These are phyloP conservation scores for Trypanosoma melophagium DNA, from an alignment of 208 protist species.

Conservation along the genomic window DNA sequence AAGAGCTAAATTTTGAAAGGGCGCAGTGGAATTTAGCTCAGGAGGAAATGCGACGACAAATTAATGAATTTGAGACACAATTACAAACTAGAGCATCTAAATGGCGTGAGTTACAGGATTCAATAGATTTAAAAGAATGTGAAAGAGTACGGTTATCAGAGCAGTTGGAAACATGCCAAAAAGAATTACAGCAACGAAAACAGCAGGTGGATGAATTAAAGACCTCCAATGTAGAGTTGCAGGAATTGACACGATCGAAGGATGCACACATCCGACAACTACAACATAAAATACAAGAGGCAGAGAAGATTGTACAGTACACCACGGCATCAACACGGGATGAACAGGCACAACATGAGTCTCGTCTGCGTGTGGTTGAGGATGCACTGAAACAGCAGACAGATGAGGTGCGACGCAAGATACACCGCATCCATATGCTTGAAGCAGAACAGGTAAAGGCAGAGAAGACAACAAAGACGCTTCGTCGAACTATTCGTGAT, in stretches of 20 bases:
- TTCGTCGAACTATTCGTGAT: constrained; percentile 7
- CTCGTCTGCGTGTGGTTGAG: constrained; percentile 31
- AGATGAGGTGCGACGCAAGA: constrained; percentile 54
- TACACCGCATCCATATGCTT: constrained; percentile 41
- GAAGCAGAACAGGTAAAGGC: constrained; percentile 42
- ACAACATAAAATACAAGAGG: constrained; percentile 18
- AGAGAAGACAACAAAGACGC: constrained; percentile 1
- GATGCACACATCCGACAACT: constrained; percentile 12
- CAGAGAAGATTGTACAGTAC: background rate
- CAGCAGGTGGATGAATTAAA: constrained; percentile 6
- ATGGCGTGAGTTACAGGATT: constrained; percentile 24
- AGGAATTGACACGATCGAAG: constrained; percentile 8
- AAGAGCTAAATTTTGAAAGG: constrained; percentile 30
- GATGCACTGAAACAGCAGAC: constrained; percentile 53
- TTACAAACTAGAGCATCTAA: constrained; percentile 9
- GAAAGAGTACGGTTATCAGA: constrained; percentile 31
- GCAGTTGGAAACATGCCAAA: constrained; percentile 22
- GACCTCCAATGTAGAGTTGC: background rate
- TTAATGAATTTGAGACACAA: constrained; percentile 20
- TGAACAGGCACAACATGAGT: constrained; percentile 25
- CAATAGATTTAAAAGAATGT: constrained; percentile 14
- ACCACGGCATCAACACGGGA: constrained; percentile 14
- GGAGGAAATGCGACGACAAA: constrained; percentile 26
- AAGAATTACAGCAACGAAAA: constrained; percentile 2
- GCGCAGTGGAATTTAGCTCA: constrained; percentile 27